Conservation (phyloP, 768 basidiomycete species). For the Favolaschia claudopus region DNA sequence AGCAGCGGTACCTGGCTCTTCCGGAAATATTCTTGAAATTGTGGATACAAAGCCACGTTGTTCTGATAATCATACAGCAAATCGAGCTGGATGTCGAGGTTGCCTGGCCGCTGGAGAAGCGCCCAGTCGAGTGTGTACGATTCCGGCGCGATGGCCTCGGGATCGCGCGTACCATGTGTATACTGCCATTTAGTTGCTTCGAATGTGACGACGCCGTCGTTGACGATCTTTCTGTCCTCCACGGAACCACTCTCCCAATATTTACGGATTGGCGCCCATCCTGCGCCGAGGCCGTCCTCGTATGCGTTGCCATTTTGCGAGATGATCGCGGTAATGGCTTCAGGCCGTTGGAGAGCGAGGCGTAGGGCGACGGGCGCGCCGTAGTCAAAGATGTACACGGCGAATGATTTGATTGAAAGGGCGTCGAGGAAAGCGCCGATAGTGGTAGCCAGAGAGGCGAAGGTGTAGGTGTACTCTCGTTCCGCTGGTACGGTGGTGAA, state of each 20-base stretch:
- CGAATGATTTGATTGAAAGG: constrained; percentile 46
- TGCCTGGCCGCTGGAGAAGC: constrained; percentile 46
- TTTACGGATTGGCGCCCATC: constrained; percentile 44
- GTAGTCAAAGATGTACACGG: constrained; percentile 59
- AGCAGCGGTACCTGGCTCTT: constrained; percentile 48
- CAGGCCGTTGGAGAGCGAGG: constrained; percentile 50
- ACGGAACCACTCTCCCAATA: constrained; percentile 41
- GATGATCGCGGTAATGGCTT: constrained; percentile 51
- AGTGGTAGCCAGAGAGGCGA: constrained; percentile 48
- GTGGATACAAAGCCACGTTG: constrained; percentile 53
- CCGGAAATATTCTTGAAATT: constrained; percentile 53
- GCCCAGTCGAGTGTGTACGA: constrained; percentile 52
- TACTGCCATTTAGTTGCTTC: constrained; percentile 49
- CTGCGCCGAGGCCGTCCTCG: constrained; percentile 50
- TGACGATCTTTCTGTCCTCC: constrained; percentile 36
- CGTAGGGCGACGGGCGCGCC: constrained; percentile 48
- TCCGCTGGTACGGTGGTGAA: constrained; percentile 50
- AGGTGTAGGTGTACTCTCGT: constrained; percentile 48
- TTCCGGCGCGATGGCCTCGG: constrained; percentile 44
- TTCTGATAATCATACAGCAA: constrained; percentile 47
- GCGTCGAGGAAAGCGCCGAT: constrained; percentile 50
- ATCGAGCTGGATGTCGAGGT: constrained; percentile 51
- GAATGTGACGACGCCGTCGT: constrained; percentile 29
- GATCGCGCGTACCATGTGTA: constrained; percentile 42
- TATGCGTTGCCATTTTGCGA: constrained; percentile 60